Conservation (phyloP, 1,284 basidiomycete species). For the Cryptococcus maquisensis region DNA sequence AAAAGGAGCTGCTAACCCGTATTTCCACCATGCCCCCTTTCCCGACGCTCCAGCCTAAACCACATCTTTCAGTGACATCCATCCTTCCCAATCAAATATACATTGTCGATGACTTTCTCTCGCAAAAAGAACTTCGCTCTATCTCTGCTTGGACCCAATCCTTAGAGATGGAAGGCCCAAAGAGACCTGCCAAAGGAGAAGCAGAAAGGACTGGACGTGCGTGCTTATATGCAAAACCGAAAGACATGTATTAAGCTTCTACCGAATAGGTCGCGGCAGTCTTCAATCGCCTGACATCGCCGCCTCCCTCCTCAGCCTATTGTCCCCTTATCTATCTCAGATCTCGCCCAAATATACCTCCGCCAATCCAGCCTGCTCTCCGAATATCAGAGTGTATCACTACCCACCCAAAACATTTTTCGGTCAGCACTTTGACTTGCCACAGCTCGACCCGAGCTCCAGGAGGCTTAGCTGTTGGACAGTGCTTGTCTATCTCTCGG, state of each 20-base stretch:
- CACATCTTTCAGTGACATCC: slow-evolving; percentile 50
- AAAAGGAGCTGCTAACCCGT: too few relatives aligned
- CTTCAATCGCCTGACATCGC: slow-evolving; percentile 62
- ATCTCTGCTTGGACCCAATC: slow-evolving; percentile 62
- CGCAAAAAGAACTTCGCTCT: slow-evolving; percentile 15
- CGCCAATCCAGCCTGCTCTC: slow-evolving; percentile 26
- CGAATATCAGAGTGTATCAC: slow-evolving; percentile 48
- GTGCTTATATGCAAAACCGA: slow-evolving; percentile 23
- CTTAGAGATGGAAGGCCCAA: slow-evolving; percentile 61
- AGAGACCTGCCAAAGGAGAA: slow-evolving; percentile 71
- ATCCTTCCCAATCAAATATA: slow-evolving; percentile 64
- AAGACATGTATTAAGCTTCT: neutral
- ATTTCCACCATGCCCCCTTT: too few relatives aligned
- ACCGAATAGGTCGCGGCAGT: slow-evolving; percentile 58
- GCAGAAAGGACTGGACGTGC: slow-evolving; percentile 68
- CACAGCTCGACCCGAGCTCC: slow-evolving; percentile 14
- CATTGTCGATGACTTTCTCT: slow-evolving; percentile 53
- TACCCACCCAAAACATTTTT: slow-evolving; percentile 38
- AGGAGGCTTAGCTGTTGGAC: slow-evolving; percentile 61
- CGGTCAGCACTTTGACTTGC: slow-evolving; percentile 30
- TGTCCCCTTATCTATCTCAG: slow-evolving; percentile 59
- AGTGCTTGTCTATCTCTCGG: slow-evolving; percentile 68
- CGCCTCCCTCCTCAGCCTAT: slow-evolving; percentile 52
- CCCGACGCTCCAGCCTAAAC: slow-evolving; percentile 36
- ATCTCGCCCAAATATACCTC: slow-evolving; percentile 11